Conservation (phyloP, 805 yeast species). For the Saccharomycodes ludwigii region DNA sequence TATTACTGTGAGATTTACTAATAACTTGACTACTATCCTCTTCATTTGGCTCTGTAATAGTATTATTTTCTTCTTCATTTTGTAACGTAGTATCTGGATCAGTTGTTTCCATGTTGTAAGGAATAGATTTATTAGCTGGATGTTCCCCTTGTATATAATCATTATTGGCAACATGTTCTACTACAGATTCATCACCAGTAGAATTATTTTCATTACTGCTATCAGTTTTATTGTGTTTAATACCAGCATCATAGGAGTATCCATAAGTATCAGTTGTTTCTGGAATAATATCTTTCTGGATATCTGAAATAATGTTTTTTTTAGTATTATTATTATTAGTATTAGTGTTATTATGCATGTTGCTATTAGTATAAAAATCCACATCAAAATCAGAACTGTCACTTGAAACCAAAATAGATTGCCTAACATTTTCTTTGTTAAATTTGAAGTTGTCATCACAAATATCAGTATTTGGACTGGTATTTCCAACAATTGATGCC, state of each 20-base stretch:
- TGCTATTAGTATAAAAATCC: no score
- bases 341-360: no score
- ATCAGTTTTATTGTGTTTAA: not conserved
- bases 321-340: no score
- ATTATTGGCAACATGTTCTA: constrained; percentile 11
- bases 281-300: no score
- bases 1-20: constrained; percentile 18
- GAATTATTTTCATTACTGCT: not conserved
- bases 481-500: constrained; percentile 10
- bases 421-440: constrained; percentile 8
- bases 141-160: constrained; percentile 15
- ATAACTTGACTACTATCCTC: constrained; percentile 21
- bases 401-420: constrained; percentile 11
- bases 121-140: constrained; percentile 23
- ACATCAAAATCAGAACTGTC: no score
- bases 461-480: not conserved
- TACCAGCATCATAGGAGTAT: no score
- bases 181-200: not conserved
- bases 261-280: no score
- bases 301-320: no score
- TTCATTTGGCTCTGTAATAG: constrained; percentile 26
- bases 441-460: constrained; percentile 9
- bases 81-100: no score
- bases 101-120: constrained; percentile 51
- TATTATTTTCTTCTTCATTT: constrained; percentile 35